Evolutionary conservation across 2,329 filamentous ascomycete species (phyloP).

Genomic region (Claviceps lovelessii): DNA sequence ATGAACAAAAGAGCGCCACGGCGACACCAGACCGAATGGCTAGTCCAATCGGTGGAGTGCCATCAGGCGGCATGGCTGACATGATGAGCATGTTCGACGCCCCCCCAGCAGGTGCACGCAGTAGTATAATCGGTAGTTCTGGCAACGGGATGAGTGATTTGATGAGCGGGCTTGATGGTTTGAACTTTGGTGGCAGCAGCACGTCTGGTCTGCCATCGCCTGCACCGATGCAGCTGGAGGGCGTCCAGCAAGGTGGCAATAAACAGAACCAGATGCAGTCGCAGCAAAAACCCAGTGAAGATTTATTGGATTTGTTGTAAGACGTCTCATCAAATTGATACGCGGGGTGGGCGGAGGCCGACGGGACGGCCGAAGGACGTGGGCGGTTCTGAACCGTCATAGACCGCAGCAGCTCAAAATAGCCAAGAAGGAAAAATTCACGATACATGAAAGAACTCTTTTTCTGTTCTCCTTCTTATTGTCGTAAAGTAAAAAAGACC

Average conservation of each 20-base stretch:
- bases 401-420: background rate
- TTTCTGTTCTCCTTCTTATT: background rate
- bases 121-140: slow-evolving; percentile 15
- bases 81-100: slow-evolving; percentile 60
- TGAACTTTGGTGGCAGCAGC: slow-evolving; percentile 53
- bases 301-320: slow-evolving; percentile 36
- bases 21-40: slow-evolving; percentile 56
- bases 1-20: slow-evolving; percentile 41
- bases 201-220: slow-evolving; percentile 46
- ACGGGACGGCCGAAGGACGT: too few species aligned
- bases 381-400: background rate
- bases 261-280: slow-evolving; percentile 20
- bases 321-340: background rate
- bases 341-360: background rate
- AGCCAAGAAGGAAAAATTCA: background rate
- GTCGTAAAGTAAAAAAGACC: background rate
- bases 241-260: slow-evolving; percentile 14
- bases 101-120: slow-evolving; percentile 35
- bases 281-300: slow-evolving; percentile 45
- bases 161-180: slow-evolving; percentile 72
- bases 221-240: slow-evolving; percentile 41
- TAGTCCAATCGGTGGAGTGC: slow-evolving; percentile 38
- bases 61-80: slow-evolving; percentile 40
- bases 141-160: slow-evolving; percentile 66
- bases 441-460: background rate